Conservation (phyloP, 495 filamentous ascomycete genomes). For the Penicillium simplicissimum region DNA sequence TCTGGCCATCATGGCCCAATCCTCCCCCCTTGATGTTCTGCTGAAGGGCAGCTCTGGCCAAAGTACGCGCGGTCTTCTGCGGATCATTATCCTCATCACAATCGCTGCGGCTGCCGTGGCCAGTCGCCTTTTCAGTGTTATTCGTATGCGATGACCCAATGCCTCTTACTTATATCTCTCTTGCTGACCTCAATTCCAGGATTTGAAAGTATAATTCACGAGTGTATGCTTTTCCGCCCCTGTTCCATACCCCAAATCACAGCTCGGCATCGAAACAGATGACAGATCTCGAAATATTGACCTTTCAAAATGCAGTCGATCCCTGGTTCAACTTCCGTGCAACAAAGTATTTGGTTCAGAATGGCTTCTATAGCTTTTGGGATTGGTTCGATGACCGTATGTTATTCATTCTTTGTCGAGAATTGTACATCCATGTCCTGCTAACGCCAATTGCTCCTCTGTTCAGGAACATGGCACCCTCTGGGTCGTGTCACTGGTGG, state of each 20-base stretch:
- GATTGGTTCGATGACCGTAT: slow-evolving; percentile 99
- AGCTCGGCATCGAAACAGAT: slow-evolving; percentile 10
- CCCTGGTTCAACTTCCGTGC: slow-evolving; percentile 99
- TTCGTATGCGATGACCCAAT: slow-evolving; percentile 63
- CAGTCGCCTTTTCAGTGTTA: slow-evolving; percentile 96
- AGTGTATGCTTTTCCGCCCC: slow-evolving; percentile 68
- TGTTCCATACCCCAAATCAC: slow-evolving; percentile 9
- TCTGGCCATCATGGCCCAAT: slow-evolving; percentile 55
- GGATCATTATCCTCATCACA: slow-evolving; percentile 86
- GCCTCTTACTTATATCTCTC: not conserved
- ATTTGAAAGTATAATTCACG: slow-evolving; percentile 99
- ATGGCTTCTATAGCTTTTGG: slow-evolving; percentile 99
- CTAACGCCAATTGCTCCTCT: slow-evolving; percentile 27
- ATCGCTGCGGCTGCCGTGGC: slow-evolving; percentile 92
- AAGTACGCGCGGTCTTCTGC: slow-evolving; percentile 82
- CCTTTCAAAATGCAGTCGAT: slow-evolving; percentile 65
- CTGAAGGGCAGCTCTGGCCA: slow-evolving; percentile 66
- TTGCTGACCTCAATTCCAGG: slow-evolving; percentile 50
- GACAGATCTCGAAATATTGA: slow-evolving; percentile 22
- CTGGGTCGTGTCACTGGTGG: slow-evolving; percentile 98
- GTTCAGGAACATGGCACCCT: slow-evolving; percentile 92
- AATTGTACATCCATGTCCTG: slow-evolving; percentile 17
- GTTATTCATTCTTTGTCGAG: slow-evolving; percentile 26
- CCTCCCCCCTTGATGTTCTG: slow-evolving; percentile 55
- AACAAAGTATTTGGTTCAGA: slow-evolving; percentile 92